phyloP scores from a whole-genome alignment of 495 filamentous ascomycete genomes.

The Penicillium taxi region DNA sequence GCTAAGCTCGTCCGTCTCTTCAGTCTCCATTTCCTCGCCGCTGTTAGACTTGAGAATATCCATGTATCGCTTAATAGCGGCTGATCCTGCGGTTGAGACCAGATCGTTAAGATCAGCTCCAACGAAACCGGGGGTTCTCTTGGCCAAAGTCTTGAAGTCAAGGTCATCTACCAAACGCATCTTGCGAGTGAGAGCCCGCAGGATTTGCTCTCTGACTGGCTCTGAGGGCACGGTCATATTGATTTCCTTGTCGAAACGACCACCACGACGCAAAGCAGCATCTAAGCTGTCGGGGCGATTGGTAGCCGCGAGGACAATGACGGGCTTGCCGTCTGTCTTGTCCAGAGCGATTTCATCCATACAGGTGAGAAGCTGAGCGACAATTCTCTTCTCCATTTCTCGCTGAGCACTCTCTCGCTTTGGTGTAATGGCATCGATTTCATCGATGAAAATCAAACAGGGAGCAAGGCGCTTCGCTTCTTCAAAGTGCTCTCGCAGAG shows the following conservation, averaged over 20 bases:
- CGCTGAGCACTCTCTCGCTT: conserved; percentile 91
- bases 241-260: conserved; percentile 88
- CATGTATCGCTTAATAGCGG: conserved; percentile 54
- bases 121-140: conserved; percentile 87
- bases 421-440: conserved; percentile 92
- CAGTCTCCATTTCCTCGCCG: conserved; percentile 48
- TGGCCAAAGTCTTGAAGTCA: conserved; percentile 72
- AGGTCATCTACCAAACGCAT: conserved; percentile 62
- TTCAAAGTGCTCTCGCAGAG: conserved; percentile 81
- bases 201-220: conserved; percentile 70
- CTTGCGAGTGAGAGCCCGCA: conserved; percentile 67
- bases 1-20: conserved; percentile 31
- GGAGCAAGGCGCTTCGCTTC: conserved; percentile 83
- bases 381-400: conserved; percentile 95
- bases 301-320: conserved; percentile 88
- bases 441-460: conserved; percentile 90
- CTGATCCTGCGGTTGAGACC: conserved; percentile 63
- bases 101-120: conserved; percentile 87
- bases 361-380: conserved; percentile 84
- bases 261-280: conserved; percentile 75
- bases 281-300: conserved; percentile 89
- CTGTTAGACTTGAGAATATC: conserved; percentile 44
- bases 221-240: conserved; percentile 93
- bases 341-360: conserved; percentile 79
- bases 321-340: conserved; percentile 76